Evolutionary conservation across 2,329 filamentous ascomycete species (phyloP).

Genomic region (Gliomastix tumulicola): DNA sequence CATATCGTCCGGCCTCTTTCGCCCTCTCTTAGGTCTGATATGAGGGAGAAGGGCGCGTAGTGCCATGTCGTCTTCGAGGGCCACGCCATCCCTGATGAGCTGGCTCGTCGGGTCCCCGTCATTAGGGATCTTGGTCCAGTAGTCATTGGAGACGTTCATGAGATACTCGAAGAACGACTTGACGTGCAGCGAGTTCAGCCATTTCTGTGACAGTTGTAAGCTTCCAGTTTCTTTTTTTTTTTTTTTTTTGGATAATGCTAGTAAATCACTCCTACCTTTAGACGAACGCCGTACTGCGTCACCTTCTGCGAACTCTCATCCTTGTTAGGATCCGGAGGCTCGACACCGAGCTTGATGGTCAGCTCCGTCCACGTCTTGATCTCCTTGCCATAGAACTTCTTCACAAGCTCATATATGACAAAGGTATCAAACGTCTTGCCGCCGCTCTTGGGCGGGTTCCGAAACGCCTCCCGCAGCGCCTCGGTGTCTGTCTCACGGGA

Average conservation of each 20-base stretch:
- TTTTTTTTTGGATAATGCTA: too few species aligned
- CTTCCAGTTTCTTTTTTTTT: slow-evolving; percentile 2
- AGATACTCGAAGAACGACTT: slow-evolving; percentile 93
- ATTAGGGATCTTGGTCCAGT: slow-evolving; percentile 70
- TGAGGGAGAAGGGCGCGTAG: slow-evolving; percentile 78
- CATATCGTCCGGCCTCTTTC: slow-evolving; percentile 57
- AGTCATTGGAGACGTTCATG: slow-evolving; percentile 67
- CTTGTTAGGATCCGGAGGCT: slow-evolving; percentile 73
- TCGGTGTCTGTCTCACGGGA: slow-evolving; percentile 57
- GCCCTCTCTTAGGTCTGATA: slow-evolving; percentile 55
- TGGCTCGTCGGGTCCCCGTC: slow-evolving; percentile 55
- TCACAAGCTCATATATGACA: slow-evolving; percentile 69
- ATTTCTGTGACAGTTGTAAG: slow-evolving; percentile 66
- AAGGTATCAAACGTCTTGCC: slow-evolving; percentile 80
- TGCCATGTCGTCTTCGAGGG: slow-evolving; percentile 82
- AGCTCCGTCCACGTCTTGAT: slow-evolving; percentile 91
- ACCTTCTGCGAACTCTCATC: slow-evolving; percentile 90
- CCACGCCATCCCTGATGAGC: slow-evolving; percentile 70
- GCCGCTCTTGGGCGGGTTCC: slow-evolving; percentile 75
- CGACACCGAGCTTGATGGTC: slow-evolving; percentile 80
- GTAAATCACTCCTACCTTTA: slow-evolving; percentile 72
- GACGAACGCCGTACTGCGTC: slow-evolving; percentile 84
- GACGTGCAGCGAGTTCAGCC: slow-evolving; percentile 96
- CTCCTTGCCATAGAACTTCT: slow-evolving; percentile 70
- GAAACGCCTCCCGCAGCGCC: slow-evolving; percentile 69